Evolutionary conservation across 345 rosid species (phyloP).

Genomic region (Citrus reticulata): DNA sequence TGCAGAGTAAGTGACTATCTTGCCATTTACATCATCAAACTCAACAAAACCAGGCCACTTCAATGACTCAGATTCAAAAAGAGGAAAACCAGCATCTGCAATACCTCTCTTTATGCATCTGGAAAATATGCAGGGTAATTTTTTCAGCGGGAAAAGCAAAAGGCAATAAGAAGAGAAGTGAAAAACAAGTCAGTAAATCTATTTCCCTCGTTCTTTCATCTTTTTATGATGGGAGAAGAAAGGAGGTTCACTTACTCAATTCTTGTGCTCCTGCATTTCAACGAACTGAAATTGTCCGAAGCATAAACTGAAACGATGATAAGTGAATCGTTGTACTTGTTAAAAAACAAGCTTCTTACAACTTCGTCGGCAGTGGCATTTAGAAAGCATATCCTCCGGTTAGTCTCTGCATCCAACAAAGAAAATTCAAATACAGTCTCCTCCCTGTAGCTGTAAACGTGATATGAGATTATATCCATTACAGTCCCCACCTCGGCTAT

Average conservation of each 20-base stretch:
- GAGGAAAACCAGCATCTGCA: slow-evolving; percentile 73
- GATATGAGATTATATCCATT: too few relatives aligned
- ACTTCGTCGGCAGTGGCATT: slow-evolving; percentile 61
- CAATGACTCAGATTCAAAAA: slow-evolving; percentile 74
- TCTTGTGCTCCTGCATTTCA: slow-evolving; percentile 65
- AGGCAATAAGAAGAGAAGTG: too few relatives aligned
- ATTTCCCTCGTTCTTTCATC: background rate
- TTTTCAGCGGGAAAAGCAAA: background rate
- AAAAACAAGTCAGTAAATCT: too few relatives aligned
- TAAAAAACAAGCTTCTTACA: slow-evolving; percentile 59
- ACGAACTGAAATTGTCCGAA: slow-evolving; percentile 58
- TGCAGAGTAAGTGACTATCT: slow-evolving; percentile 78
- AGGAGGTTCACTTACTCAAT: slow-evolving; percentile 41
- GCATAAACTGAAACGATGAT: slow-evolving; percentile 64
- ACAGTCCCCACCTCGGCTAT: slow-evolving; percentile 38
- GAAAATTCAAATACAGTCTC: background rate
- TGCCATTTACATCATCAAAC: slow-evolving; percentile 88
- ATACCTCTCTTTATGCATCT: slow-evolving; percentile 67
- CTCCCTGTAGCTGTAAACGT: background rate
- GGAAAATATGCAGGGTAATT: background rate
- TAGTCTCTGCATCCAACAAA: slow-evolving; percentile 43
- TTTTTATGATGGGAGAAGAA: background rate
- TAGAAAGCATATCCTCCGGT: slow-evolving; percentile 59
- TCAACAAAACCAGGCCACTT: slow-evolving; percentile 95
- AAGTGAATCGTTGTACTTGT: slow-evolving; percentile 63